Conservation (phyloP, 2,329 filamentous ascomycete genomes). For the Diaporthe sp. region DNA sequence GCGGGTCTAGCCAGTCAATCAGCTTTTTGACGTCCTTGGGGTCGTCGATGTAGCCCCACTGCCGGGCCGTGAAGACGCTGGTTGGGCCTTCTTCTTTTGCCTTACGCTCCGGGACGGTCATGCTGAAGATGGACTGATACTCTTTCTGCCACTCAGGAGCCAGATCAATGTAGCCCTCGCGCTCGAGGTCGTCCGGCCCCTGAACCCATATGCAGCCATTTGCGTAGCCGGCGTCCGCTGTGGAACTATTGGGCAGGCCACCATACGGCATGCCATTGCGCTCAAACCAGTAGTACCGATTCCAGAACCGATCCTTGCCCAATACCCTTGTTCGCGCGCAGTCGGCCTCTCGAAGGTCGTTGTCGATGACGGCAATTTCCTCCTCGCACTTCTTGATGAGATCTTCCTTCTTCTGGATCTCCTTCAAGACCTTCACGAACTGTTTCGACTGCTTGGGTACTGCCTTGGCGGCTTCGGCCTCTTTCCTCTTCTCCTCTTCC, state of each 20-base stretch:
- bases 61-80: conserved; percentile 79
- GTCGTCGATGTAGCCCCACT: conserved; percentile 95
- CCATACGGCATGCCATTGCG: conserved; percentile 97
- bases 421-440: conserved; percentile 87
- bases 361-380: conserved; percentile 87
- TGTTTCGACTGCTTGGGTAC: conserved; percentile 86
- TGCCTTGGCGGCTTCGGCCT: conserved; percentile 74
- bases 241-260: conserved; percentile 89
- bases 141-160: conserved; percentile 77
- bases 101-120: conserved; percentile 89
- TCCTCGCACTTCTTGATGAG: conserved; percentile 85
- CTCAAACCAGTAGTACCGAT: conserved; percentile 99
- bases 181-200: conserved; percentile 90
- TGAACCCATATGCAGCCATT: conserved; percentile 98
- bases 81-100: conserved; percentile 86
- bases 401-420: conserved; percentile 89
- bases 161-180: conserved; percentile 87
- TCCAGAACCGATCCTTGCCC: conserved; percentile 97
- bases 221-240: conserved; percentile 87
- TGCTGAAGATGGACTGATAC: conserved; percentile 82
- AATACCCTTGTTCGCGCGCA: conserved; percentile 91
- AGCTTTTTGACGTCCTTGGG: conserved; percentile 82
- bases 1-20: conserved; percentile 88
- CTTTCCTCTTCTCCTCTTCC: conserved; percentile 76
- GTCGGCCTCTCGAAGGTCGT: conserved; percentile 93